Evolutionary conservation across 2,329 filamentous ascomycete species (phyloP).

Genomic region (Monilinia fructicola): DNA sequence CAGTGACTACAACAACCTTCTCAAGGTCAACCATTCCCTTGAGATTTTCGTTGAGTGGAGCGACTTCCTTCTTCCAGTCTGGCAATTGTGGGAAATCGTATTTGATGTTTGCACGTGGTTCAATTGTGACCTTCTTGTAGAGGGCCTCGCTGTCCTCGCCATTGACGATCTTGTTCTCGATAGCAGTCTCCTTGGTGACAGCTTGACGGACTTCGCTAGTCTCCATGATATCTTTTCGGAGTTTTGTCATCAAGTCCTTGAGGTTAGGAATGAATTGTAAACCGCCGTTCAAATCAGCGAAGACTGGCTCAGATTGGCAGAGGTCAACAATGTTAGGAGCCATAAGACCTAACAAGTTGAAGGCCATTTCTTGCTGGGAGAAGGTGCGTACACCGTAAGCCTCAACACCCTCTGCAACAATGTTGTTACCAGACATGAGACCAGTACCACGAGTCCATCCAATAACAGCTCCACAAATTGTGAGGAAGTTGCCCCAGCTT

Average conservation of each 20-base stretch:
- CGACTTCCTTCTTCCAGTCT: slow-evolving; percentile 87
- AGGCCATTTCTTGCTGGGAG: slow-evolving; percentile 99
- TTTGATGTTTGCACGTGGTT: slow-evolving; percentile 96
- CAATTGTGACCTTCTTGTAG: slow-evolving; percentile 91
- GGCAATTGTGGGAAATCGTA: slow-evolving; percentile 91
- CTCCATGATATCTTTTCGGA: slow-evolving; percentile 92
- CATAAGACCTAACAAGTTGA: slow-evolving; percentile 96
- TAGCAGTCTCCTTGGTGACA: slow-evolving; percentile 90
- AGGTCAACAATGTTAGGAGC: slow-evolving; percentile 89
- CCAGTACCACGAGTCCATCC: slow-evolving; percentile 98
- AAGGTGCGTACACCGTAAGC: slow-evolving; percentile 96
- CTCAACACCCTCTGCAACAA: slow-evolving; percentile 95
- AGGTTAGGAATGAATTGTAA: slow-evolving; percentile 96
- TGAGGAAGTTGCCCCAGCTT: slow-evolving; percentile 95
- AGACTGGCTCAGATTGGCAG: slow-evolving; percentile 93
- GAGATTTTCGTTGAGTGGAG: slow-evolving; percentile 81
- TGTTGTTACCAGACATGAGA: slow-evolving; percentile 96
- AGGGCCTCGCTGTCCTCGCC: slow-evolving; percentile 88
- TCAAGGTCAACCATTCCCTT: slow-evolving; percentile 99
- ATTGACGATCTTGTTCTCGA: slow-evolving; percentile 97
- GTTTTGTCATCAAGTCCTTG: slow-evolving; percentile 88
- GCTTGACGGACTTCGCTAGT: slow-evolving; percentile 91
- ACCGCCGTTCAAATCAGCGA: slow-evolving; percentile 95
- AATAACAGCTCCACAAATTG: slow-evolving; percentile 96
- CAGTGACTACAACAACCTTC: slow-evolving; percentile 95